Percentiles rank a stretch among this genome's conserved stretches.
Evolutionary conservation across 73 alveolate species (phyloP).

Genomic region (Paramecium sexaurelia): DNA sequence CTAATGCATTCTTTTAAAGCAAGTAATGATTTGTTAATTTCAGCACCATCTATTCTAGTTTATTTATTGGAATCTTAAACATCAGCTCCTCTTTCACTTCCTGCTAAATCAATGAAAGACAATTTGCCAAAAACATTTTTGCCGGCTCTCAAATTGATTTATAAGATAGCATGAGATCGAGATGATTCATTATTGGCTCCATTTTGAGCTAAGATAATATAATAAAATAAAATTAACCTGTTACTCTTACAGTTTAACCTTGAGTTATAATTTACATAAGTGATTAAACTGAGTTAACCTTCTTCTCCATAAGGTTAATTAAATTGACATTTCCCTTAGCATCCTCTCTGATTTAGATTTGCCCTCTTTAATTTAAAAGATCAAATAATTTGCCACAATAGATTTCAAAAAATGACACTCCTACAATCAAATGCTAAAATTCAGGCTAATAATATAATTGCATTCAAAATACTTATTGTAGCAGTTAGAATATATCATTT

Average conservation of each 20-base stretch:
- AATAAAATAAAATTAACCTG: conserved; percentile 9
- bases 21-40: conserved; percentile 97
- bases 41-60: conserved; percentile 99
- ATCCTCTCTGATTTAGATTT: conserved; percentile 96
- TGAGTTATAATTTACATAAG: conserved; percentile 81
- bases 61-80: conserved; percentile 90
- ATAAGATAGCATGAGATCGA: conserved; percentile 70
- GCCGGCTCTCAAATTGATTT: conserved; percentile 88
- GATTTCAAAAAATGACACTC: conserved; percentile 98
- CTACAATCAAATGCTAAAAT: conserved; percentile 79
- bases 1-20: conserved; percentile 99
- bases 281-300: conserved; percentile 73
- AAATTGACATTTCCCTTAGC: conserved; percentile 97
- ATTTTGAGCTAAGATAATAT: conserved; percentile 9
- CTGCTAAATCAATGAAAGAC: conserved; percentile 98
- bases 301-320: conserved; percentile 90
- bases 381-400: conserved; percentile 99
- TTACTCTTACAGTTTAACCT: conserved; percentile 75
- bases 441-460: conserved; percentile 63
- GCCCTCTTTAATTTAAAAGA: conserved; percentile 91
- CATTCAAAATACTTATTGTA: conserved; percentile 72
- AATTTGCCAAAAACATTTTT: conserved; percentile 92
- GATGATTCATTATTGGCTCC: conserved; percentile 62
- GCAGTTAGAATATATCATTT: conserved; percentile 87
- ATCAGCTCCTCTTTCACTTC: conserved; percentile 99